Percentiles rank a stretch among this genome's conserved stretches.
phyloP scores from a whole-genome alignment of 306 rosid species.

The Acacia acuminata region DNA sequence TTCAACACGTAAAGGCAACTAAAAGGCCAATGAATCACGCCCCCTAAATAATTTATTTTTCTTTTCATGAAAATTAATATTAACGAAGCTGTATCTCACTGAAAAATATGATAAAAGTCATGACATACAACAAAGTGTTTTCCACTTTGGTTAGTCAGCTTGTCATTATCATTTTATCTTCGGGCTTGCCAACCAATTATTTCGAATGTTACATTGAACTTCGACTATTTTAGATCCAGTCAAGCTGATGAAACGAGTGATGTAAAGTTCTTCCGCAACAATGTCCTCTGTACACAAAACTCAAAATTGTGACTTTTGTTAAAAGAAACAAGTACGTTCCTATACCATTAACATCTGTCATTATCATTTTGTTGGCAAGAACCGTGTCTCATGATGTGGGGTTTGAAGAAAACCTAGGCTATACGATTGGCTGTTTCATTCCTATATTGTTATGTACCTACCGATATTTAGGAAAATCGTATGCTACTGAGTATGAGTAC shows the following conservation, averaged over 20 bases:
- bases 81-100: conserved; percentile 37
- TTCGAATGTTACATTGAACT: neutral
- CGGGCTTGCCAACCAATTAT: neutral
- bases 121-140: conserved; percentile 14
- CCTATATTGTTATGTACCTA: neutral
- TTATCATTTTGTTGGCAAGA: conserved; percentile 29
- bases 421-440: conserved; percentile 21
- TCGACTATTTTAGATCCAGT: neutral
- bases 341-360: neutral
- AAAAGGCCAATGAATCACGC: conserved; percentile 23
- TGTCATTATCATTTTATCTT: conserved; percentile 28
- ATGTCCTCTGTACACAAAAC: neutral
- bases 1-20: conserved; percentile 49
- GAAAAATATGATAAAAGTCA: conserved; percentile 29
- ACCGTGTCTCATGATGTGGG: conserved; percentile 18
- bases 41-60: neutral
- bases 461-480: conserved; percentile 1
- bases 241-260: neutral
- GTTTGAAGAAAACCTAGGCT: conserved; percentile 29
- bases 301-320: neutral
- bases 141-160: conserved; percentile 34
- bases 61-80: conserved; percentile 9
- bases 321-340: neutral
- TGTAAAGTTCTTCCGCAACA: neutral
- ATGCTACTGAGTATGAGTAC: neutral